Evolutionary conservation across 139 green algal genomes (phyloP), one percentile per base, ranked within the genome.

Genomic region (Astrephomene gubernaculifera): DNA sequence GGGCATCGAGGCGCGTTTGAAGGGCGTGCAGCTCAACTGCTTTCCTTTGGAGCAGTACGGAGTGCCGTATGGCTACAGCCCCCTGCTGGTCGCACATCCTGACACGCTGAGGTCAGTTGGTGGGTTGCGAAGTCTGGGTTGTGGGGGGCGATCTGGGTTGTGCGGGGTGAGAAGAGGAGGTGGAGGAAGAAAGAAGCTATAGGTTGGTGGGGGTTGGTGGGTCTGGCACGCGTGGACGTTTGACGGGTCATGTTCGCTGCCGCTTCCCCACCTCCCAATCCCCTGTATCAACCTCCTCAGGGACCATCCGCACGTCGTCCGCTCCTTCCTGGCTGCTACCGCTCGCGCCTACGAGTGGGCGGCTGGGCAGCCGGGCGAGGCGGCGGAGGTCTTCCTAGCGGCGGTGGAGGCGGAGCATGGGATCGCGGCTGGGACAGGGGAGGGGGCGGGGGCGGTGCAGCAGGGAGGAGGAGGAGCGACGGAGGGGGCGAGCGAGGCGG

Each of bases 21-120:
- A 90, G 44, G 95, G 95, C 0, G 85, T 97, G 36, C 78, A 93
- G 43, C 90, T 97, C 14, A 93, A 91, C 67, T 71, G 61, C 1
- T 98, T 98, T 72, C 86, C 53, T 10, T 85, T 98, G 45, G 89
- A 91, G 44, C 92, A 97, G 52, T 94, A 89, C 85, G 84, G 86
- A 12, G 89, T 98, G 25, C 89, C 88, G 1, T 97, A 98, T 60
- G 93, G 95, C 44, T 96, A 96, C 89, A 88, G 82, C 41, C 93
- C 91, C 2, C 83, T 97, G 17, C 70, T 98, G 38, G 87, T 94
- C 21, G 82, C 93, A 33, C 80, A 91, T 68, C 83, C 87, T 2
- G 90, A 95, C 39, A 93, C 72, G 12, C 54, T 96, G 33, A 89
- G 82, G 92, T 92, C n/a, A n/a, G n/a, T n/a, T n/a, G n/a, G n/a